Percentiles rank a stretch among this genome's conserved stretches.
These are phyloP conservation scores for Hypomontagnella submonticulosa DNA, from an alignment of 495 filamentous ascomycete genomes.

Conservation along the genomic window DNA sequence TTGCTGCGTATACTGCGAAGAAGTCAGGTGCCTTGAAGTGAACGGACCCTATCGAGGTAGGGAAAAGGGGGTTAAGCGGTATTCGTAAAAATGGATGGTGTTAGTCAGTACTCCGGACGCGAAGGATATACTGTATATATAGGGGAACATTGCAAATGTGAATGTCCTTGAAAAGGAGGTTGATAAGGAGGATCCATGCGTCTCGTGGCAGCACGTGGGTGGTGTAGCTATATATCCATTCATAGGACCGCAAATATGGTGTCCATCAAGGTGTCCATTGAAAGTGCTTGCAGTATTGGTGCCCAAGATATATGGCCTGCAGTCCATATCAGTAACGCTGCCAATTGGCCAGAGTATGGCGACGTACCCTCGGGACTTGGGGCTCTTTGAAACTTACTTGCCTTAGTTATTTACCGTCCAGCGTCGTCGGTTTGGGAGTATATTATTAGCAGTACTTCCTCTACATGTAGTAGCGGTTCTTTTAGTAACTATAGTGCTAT, in stretches of 20 bases:
- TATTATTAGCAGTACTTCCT: too few species aligned
- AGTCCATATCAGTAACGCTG: not conserved
- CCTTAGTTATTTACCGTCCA: too few species aligned
- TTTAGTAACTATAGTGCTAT: too few species aligned
- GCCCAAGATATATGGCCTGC: not conserved
- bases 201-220: not conserved
- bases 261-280: slow-evolving; percentile 32
- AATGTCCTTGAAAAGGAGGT: not conserved
- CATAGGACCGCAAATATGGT: not conserved
- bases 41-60: not conserved
- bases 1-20: slow-evolving; percentile 65
- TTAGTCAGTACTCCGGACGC: too few species aligned
- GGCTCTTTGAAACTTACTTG: too few species aligned
- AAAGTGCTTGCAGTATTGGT: slow-evolving; percentile 6
- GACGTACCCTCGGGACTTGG: slow-evolving; percentile 5
- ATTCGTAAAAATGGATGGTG: too few species aligned
- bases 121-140: too few species aligned
- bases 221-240: slow-evolving; percentile 18
- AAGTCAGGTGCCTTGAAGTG: slow-evolving; percentile 47
- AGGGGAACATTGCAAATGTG: too few species aligned
- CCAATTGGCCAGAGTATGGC: slow-evolving; percentile 1
- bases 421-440: too few species aligned
- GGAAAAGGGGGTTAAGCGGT: not conserved
- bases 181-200: not conserved
- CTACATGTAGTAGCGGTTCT: too few species aligned